Evolutionary conservation across 345 rosid species (phyloP).

Genomic region (Moricandia arvensis): DNA sequence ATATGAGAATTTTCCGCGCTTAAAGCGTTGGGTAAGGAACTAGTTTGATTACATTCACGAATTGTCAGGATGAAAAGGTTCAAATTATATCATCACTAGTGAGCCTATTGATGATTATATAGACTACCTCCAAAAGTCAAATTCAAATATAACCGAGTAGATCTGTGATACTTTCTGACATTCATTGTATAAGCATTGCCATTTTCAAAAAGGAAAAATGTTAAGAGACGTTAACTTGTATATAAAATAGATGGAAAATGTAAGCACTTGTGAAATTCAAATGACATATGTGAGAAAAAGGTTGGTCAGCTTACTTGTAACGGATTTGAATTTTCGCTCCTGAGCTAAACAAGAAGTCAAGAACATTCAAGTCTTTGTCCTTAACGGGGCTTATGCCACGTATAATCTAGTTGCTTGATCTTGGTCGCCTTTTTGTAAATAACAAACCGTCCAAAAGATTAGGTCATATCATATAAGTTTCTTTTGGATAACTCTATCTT

Average conservation of each 20-base stretch:
- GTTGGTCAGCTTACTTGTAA: not conserved
- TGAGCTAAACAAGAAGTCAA: not conserved
- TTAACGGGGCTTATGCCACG: not conserved
- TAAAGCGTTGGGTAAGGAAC: no score
- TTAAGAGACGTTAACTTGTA: not conserved
- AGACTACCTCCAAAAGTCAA: not conserved
- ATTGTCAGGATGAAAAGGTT: no score
- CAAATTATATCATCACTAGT: no score
- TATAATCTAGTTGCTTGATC: not conserved
- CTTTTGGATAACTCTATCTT: slow-evolving; percentile 5
- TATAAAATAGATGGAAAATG: not conserved
- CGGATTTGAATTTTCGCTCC: not conserved
- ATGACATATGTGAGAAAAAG: not conserved
- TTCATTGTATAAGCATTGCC: not conserved
- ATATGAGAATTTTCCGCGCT: no score
- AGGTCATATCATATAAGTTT: not conserved
- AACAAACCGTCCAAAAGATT: slow-evolving; percentile 28
- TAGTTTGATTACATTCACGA: no score
- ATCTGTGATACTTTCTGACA: not conserved
- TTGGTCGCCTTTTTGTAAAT: not conserved
- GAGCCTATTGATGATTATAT: no score
- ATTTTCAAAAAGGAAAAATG: not conserved
- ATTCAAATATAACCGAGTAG: not conserved
- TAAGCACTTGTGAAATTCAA: not conserved
- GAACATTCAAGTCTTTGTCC: slow-evolving; percentile 2